These are phyloP conservation scores for Nakataea oryzae DNA, from an alignment of 2,329 filamentous ascomycete genomes.

Conservation along the genomic window DNA sequence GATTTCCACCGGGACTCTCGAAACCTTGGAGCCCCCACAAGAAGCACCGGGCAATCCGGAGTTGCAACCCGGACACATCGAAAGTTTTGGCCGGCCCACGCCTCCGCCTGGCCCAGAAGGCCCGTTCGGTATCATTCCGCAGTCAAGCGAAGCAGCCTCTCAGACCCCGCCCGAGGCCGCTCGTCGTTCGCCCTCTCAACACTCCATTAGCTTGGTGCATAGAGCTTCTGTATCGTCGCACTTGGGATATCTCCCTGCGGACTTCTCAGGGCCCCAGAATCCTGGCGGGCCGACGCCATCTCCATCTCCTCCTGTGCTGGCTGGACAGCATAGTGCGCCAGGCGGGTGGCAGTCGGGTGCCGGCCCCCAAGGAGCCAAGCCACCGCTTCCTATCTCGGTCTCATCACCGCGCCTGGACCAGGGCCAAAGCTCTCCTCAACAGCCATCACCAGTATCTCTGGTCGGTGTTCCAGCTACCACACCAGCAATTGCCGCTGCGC, in stretches of 20 bases:
- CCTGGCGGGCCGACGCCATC: background rate
- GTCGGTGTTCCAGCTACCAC: background rate
- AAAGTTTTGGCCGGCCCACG: background rate
- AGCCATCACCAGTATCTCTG: background rate
- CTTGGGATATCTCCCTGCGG: background rate
- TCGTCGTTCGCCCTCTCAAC: background rate
- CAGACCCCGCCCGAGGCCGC: background rate
- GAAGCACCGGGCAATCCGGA: background rate
- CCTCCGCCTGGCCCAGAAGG: background rate
- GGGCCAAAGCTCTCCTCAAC: background rate
- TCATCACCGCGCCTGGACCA: background rate
- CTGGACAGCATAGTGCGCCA: background rate
- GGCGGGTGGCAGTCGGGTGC: background rate
- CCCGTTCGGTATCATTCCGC: background rate
- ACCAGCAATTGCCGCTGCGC: background rate
- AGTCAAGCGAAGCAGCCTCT: background rate
- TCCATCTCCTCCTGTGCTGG: background rate
- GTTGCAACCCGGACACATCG: background rate
- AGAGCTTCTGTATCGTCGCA: conserved; percentile 3
- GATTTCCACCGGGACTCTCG: background rate
- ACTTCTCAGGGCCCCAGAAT: background rate
- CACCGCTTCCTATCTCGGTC: background rate
- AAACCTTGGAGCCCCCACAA: background rate
- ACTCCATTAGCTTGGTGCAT: conserved; percentile 5
- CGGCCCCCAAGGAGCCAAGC: no score